Base-by-base conservation (phyloP, 345 rosid genomes). In the Atalantia buxifolia region DNA sequence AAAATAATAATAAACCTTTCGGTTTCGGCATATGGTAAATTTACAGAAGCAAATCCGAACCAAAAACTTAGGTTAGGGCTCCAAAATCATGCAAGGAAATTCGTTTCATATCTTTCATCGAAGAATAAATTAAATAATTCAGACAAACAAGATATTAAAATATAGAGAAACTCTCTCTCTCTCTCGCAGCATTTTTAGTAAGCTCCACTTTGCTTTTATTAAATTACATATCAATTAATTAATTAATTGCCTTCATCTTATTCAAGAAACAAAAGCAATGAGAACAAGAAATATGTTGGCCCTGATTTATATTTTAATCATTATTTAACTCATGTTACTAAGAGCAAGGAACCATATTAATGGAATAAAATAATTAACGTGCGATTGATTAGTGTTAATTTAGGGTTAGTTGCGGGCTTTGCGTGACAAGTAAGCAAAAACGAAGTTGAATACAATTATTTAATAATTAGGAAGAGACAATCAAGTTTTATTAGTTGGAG, bases 191-290 rank as follows among this genome's bases (percentile, higher is more conserved):
- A 63, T 73, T 10, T 78, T 76, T 83, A 36, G 86, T 79, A 61
- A 80, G 24, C 72, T 81, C 80, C 85, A 82, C 72, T 42, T 21
- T 72, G 19, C 1, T 36, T 77, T 64, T 7, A 64, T 75, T 63
- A 27, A 71, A 75, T 76, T 53, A 53, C n/a, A 53, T 6, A 18
- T 53, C 1, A 18, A 18, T 53, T 3, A 53, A 18, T 53, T 18
- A 53, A 53, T 53, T 35, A 67, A 35, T 76, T 69, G 56, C 69
- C 69, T 30, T 80, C 82, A 78, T 71, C 72, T 60, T 63, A 61
- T 73, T 78, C 82, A 80, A 85, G 77, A 77, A 85, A 79, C 76
- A 81, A 72, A 78, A 85, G 81, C 79, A 82, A 72, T 71, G 42
- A 64, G 78, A 75, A 81, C 71, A 67, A 84, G 71, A 77, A 42